Base-by-base conservation (phyloP, 768 basidiomycete genomes). In the Leucocoprinus birnbaumii region DNA sequence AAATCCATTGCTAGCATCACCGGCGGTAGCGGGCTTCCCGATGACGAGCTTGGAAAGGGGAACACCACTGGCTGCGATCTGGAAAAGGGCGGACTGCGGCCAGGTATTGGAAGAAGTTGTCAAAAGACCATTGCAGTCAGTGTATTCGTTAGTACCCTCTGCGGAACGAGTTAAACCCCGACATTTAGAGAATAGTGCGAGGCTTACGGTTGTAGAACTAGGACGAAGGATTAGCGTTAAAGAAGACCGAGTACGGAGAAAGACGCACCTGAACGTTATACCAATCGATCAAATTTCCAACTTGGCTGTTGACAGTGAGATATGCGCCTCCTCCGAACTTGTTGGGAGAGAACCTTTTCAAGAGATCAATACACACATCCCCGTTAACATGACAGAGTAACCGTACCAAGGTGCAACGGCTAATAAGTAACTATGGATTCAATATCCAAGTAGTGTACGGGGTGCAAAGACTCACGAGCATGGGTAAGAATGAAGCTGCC, bases 111-210 rank as follows among this genome's bases (percentile, higher is more conserved):
- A 83, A 8, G 86, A 87, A 1, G 75, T 65, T 3, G 71, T 80
- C 46, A 90, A 68, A 25, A 92, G 78, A 34, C 75, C 76, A 24
- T 64, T 48, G 65, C 86, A 89, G 26, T 82, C 84, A 3, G 82
- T 83, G 64, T 87, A 89, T 62, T 86, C 86, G 13, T 68, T 69
- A 18, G 71, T 60, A 40, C 84, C 86, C 76, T 87, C 85, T 86
- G 65, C 18, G 13, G 16, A 18, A 10, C 31, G 57, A 8, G 22
- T 50, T 11, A 55, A 13, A 31, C 11, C 6, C 31, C 31, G 21
- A 59, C 55, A n/a, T n/a, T 52, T 46, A 25, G 9, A 11, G 24
- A 2, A 44, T 10, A 34, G n/a, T 26, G 7, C 35, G 47, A 18
- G 19, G 64, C 75, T 59, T 54, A 77, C 76, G 75, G 56, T 79